Evolutionary conservation across 305 asterid genomes (phyloP), one percentile per base, ranked within the genome.

Genomic region (Striga hermonthica): DNA sequence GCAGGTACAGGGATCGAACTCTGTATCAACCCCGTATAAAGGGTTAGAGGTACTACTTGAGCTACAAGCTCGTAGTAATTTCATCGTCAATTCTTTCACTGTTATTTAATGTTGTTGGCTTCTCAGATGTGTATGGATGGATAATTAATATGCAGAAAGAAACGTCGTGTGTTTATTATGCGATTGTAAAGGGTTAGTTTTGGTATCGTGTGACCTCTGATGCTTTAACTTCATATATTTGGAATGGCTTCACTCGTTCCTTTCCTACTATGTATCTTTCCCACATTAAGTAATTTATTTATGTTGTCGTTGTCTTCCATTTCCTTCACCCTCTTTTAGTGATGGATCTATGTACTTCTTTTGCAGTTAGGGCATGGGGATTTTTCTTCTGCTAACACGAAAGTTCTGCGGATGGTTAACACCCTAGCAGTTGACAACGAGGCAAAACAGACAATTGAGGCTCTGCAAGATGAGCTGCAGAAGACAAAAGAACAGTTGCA

Each of bases 291-390:
- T 56, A 39, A 37, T 41, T 66, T 34, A 4, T 39, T 52, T 50
- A 34, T 40, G 10, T 45, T 14, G n/a, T 54, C 10, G 0, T 4
- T 58, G 22, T 48, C 69, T 41, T 52, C 35, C 59, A 9, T 41
- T 15, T 12, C 37, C 67, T 22, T 48, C 43, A 44, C 16, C 59
- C 15, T 39, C 14, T 57, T 15, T 58, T 70, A 39, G 52, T 68
- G 47, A 65, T 40, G 38, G 53, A 62, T 36, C 58, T 49, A 66
- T 64, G 45, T 57, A 41, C 65, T 63, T 64, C 66, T 66, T 62
- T 65, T 84, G 77, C 83, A 93, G 97, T 77, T 93, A 73, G 99
- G 99, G 37, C 99, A 86, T 78, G 99, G 97, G 31, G 96, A 90
- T 76, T 93, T 82, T 86, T 88, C 99, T 70, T 79, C 97, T 60